Base-by-base conservation (phyloP, 345 rosid species). In the Moringa oleifera region DNA sequence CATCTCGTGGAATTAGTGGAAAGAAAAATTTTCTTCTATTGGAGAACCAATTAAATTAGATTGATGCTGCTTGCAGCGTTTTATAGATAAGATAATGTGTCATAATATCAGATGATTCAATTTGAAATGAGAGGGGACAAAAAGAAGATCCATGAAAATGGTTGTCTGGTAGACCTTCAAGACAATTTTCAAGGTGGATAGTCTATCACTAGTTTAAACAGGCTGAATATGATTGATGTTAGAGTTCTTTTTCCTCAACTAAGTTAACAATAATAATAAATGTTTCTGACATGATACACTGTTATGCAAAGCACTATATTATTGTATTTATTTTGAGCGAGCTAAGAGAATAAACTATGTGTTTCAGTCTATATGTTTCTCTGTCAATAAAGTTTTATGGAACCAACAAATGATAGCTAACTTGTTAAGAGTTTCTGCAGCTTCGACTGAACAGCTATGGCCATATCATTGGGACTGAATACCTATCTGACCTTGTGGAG, bases 401-500 rank as follows among this genome's bases (percentile, higher is more conserved):
- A 15, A 15, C 12, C 47, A 41, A 5, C 3, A 21, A 23, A n/a
- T 53, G 33, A 49, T 69, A 52, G 2, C 68, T 75, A 55, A 78
- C 81, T 46, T 60, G 41, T 55, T 56, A 23, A 33, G 72, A 60
- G 31, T 68, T 66, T 75, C 33, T 85, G 86, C 96, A 95, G 98
- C 96, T 91, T 77, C 97, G 94, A 50, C 71, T 91, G 68, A 79
- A 89, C 84, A 82, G 78, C 67, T 58, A 81, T 74, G 96, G 98
- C 61, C 96, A 91, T 65, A 80, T 91, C 56, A 79, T 87, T 73
- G 99, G 97, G 80, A 87, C 97, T 15, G 97, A 95, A 71, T 91
- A 80, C 77, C 53, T 95, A 65, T 85, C 95, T 51, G 97, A 95
- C 75, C 97, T 95, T 69, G 96, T 95, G 36, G 97, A 95, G 73